phyloP scores from a whole-genome alignment of 2,329 filamentous ascomycete species.

The Neobulgaria alba region DNA sequence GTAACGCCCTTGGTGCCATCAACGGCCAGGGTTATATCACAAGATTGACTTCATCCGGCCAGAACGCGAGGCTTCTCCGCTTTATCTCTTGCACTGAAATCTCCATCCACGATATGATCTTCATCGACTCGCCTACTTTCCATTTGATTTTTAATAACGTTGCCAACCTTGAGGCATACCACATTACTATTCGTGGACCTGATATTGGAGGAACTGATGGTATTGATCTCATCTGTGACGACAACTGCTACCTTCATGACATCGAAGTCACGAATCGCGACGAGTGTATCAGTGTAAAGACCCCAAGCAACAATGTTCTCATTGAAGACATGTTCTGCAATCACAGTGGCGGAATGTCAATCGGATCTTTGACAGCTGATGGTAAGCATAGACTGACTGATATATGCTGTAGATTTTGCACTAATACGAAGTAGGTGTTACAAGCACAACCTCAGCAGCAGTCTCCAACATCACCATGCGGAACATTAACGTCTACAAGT shows the following conservation, averaged over 20 bases:
- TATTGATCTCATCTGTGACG: conserved; percentile 29
- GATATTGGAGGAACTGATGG: conserved; percentile 32
- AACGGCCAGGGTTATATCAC: conserved; percentile 31
- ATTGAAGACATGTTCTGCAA: conserved; percentile 32
- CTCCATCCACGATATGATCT: conserved; percentile 28
- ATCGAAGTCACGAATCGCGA: conserved; percentile 32
- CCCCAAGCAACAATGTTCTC: conserved; percentile 30
- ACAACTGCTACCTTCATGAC: conserved; percentile 32
- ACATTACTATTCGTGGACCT: conserved; percentile 31
- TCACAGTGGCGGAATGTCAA: conserved; percentile 31
- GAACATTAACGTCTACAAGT: conserved; percentile 31
- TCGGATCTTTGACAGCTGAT: conserved; percentile 26
- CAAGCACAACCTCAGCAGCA: conserved; percentile 4
- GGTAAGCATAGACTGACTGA: conserved; percentile 2
- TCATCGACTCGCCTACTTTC: conserved; percentile 30
- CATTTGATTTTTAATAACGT: conserved; percentile 31
- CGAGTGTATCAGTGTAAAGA: conserved; percentile 32
- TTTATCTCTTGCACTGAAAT: conserved; percentile 19
- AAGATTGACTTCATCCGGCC: conserved; percentile 21
- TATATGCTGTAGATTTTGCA: neutral
- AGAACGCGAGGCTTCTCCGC: conserved; percentile 19
- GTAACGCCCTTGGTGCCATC: conserved; percentile 28
- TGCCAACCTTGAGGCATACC: conserved; percentile 31
- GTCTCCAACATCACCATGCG: conserved; percentile 18
- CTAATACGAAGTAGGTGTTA: conserved; percentile 1